Conservation (phyloP, 2,329 filamentous ascomycete genomes). For the Xylariaceae sp. region DNA sequence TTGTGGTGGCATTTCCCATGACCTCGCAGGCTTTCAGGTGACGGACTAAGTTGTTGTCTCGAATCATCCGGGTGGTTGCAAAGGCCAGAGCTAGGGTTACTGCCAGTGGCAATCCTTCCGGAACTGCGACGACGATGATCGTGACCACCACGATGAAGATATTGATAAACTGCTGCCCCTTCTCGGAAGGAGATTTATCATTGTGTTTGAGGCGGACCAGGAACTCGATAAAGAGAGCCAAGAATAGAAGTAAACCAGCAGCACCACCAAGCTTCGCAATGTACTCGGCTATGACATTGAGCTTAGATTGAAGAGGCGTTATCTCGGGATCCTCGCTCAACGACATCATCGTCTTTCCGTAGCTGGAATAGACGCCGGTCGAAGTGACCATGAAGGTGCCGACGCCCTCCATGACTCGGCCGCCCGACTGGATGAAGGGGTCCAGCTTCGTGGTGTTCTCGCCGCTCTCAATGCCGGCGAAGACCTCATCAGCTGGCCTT, state of each 20-base stretch:
- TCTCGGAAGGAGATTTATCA: conserved; percentile 52
- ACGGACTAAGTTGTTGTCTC: conserved; percentile 69
- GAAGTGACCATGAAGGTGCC: conserved; percentile 69
- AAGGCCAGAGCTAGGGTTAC: conserved; percentile 73
- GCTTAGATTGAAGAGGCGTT: conserved; percentile 68
- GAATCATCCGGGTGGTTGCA: conserved; percentile 69
- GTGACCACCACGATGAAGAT: conserved; percentile 74
- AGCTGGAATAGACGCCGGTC: conserved; percentile 65
- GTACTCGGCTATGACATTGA: conserved; percentile 67
- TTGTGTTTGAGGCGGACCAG: conserved; percentile 50
- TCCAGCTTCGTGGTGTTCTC: conserved; percentile 65
- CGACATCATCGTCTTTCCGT: conserved; percentile 68
- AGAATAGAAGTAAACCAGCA: conserved; percentile 71
- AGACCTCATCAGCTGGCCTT: conserved; percentile 59
- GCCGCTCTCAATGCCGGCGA: conserved; percentile 58
- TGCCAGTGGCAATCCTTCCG: conserved; percentile 68
- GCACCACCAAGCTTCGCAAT: conserved; percentile 71
- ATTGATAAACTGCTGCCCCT: conserved; percentile 70
- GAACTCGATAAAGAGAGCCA: conserved; percentile 81
- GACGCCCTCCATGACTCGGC: conserved; percentile 69
- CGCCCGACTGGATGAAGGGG: conserved; percentile 78
- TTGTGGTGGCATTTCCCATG: conserved; percentile 70
- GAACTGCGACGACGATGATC: conserved; percentile 73
- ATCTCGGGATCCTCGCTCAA: conserved; percentile 67
- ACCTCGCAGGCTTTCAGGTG: conserved; percentile 73